Conservation (phyloP, 31 red algal species). For the Asparagopsis taxiformis region DNA sequence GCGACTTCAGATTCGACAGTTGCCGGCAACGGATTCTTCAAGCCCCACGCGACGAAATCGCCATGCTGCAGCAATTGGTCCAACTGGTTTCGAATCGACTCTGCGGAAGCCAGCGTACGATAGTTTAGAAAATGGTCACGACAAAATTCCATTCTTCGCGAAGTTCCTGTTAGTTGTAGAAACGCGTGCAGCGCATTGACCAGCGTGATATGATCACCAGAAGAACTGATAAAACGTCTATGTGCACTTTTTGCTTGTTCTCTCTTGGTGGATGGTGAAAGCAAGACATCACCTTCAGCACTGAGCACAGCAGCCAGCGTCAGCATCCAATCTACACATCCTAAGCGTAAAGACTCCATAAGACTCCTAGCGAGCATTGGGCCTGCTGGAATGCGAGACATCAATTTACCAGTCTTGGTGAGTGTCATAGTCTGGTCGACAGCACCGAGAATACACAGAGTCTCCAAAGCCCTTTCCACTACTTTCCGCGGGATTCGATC, state of each 20-base stretch:
- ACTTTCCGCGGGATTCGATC: constrained; percentile 32
- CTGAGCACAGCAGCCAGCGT: constrained; percentile 54
- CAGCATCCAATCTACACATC: constrained; percentile 45
- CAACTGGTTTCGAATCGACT: constrained; percentile 55
- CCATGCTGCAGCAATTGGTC: constrained; percentile 29
- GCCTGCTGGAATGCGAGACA: constrained; percentile 69
- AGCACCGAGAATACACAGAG: constrained; percentile 69
- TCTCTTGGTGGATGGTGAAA: constrained; percentile 35
- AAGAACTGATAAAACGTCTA: constrained; percentile 39
- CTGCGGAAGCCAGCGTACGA: constrained; percentile 56
- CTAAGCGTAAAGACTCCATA: constrained; percentile 61
- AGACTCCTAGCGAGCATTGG: constrained; percentile 75
- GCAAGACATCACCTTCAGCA: constrained; percentile 56
- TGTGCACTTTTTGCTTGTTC: constrained; percentile 41
- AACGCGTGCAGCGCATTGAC: constrained; percentile 53
- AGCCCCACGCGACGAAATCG: constrained; percentile 40
- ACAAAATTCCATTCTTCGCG: constrained; percentile 52
- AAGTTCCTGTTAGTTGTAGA: constrained; percentile 13
- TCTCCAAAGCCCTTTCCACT: constrained; percentile 59
- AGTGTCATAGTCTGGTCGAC: constrained; percentile 58
- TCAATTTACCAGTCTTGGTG: constrained; percentile 50
- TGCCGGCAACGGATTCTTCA: constrained; percentile 21
- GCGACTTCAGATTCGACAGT: constrained; percentile 17
- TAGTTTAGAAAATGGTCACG: constrained; percentile 73
- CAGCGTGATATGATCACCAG: constrained; percentile 75